A percentile compares a stretch with the other conserved stretches of the same genome.
phyloP scores from a whole-genome alignment of 2,329 filamentous ascomycete species.

The Dothideomycetes sp. region DNA sequence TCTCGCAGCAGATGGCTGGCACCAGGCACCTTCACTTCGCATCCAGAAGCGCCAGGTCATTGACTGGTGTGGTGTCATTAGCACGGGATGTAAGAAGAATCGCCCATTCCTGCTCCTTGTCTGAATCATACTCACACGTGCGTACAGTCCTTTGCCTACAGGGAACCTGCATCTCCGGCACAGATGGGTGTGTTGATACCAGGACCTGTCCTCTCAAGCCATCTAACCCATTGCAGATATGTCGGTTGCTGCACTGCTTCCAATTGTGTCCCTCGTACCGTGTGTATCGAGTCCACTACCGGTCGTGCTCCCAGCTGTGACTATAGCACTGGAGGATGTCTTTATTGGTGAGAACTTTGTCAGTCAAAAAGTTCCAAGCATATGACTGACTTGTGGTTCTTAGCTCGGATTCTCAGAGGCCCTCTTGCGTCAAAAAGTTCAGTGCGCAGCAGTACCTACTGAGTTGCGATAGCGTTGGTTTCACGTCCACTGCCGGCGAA shows the following conservation, averaged over 20 bases:
- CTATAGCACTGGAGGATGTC: conserved; percentile 17
- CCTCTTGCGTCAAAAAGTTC: conserved; percentile 1
- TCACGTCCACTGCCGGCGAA: background rate
- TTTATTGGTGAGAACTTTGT: conserved; percentile 15
- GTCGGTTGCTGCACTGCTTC: conserved; percentile 18
- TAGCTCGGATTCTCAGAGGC: background rate
- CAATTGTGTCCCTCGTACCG: conserved; percentile 16
- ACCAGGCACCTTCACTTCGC: background rate
- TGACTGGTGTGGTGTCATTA: background rate
- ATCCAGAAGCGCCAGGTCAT: background rate
- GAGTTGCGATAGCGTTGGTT: background rate
- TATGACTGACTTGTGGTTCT: background rate
- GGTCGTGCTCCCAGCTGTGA: conserved; percentile 13
- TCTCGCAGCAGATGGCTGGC: conserved; percentile 2
- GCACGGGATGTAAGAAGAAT: too few species aligned
- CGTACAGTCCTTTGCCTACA: too few species aligned
- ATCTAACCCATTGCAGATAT: background rate
- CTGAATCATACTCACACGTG: too few species aligned
- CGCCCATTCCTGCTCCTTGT: conserved; percentile 1
- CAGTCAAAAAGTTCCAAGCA: conserved; percentile 7
- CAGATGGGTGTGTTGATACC: conserved; percentile 6
- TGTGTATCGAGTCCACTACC: conserved; percentile 16
- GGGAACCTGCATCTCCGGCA: too few species aligned
- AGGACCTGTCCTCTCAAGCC: too few species aligned
- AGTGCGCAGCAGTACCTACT: background rate